Base-by-base conservation (phyloP, 441 rosid species). In the Pelargonium citronellum region DNA sequence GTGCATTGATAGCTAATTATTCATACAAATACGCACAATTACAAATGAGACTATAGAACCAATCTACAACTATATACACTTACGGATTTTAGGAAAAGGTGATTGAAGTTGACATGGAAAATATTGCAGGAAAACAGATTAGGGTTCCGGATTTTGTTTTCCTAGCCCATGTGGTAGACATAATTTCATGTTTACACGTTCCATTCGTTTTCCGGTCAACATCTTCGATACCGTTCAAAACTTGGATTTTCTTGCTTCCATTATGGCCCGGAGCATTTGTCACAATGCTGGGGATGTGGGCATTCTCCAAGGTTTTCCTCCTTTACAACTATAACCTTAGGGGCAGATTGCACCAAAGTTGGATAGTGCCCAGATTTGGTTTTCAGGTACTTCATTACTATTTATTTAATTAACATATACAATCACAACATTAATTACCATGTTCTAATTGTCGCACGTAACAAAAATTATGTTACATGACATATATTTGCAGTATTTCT, bases 141-240 rank as follows among this genome's bases (percentile, higher is more conserved):
- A 80, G 79, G 70, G 87, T 80, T 11, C 88, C 99, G 13, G 97
- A 90, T 78, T 95, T 95, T 15, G 99, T 95, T 67, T 95, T 95
- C 89, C 80, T 95, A 57, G 99, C 96, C 0, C 99, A 95, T 73
- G 91, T 79, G 6, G 97, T 95, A 9, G 99, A 95, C 75, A 41
- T 95, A 1, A 65, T 79, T 16, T 83, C 91, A 1, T 69, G 89
- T 0, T 64, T 89, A 85, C 99, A 95, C 62, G 86, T 77, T 0
- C 96, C 94, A 0, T 91, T 90, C 63, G 83, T 86, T 13, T 74
- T 75, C 57, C 77, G 98, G 71, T 79, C 89, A 1, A 57, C 78
- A n/a, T 83, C 91, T 2, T 87, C 99, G 0, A 34, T 79, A 51
- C 95, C 99, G 0, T 92, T 75, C 78, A 34, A 74, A 7, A 69